These are phyloP conservation scores for Plasmodium vivax DNA, from an alignment of 169 alveolate species.

Conservation along the genomic window DNA sequence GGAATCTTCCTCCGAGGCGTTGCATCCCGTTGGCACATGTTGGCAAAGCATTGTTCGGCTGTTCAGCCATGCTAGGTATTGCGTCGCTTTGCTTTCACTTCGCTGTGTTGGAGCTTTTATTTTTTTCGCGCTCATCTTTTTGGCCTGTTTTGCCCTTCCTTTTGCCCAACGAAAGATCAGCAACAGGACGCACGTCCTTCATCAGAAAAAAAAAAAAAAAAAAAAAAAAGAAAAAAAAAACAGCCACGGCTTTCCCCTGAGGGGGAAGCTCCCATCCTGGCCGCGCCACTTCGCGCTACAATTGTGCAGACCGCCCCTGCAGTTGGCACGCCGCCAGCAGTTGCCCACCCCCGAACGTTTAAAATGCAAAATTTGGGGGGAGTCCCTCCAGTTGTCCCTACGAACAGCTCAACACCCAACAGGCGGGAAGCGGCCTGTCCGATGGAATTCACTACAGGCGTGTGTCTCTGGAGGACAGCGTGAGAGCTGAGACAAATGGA, in stretches of 20 bases:
- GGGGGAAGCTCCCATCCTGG: not conserved
- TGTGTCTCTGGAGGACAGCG: not conserved
- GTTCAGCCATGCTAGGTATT: not conserved
- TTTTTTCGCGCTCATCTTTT: not conserved
- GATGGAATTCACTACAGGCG: not conserved
- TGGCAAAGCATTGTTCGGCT: not conserved
- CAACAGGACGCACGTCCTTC: not conserved
- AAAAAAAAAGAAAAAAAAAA: no score
- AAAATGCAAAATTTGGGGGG: no score
- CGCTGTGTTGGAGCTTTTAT: not conserved
- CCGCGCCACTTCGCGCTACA: not conserved
- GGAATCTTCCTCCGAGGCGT: not conserved
- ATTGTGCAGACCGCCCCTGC: not conserved
- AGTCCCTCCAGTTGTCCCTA: not conserved
- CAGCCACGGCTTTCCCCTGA: not conserved
- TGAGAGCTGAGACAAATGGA: not conserved
- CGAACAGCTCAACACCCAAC: not conserved
- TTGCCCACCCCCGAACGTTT: no score
- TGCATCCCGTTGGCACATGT: not conserved
- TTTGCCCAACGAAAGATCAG: not conserved
- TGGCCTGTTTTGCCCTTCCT: not conserved
- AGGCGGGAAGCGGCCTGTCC: not conserved
- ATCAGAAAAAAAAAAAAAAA: not conserved
- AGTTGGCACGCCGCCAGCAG: not conserved
- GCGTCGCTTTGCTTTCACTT: not conserved